Percentiles rank a stretch among this genome's conserved stretches.
phyloP scores from a whole-genome alignment of 164 flowering plant species.

The Aristolochia contorta region DNA sequence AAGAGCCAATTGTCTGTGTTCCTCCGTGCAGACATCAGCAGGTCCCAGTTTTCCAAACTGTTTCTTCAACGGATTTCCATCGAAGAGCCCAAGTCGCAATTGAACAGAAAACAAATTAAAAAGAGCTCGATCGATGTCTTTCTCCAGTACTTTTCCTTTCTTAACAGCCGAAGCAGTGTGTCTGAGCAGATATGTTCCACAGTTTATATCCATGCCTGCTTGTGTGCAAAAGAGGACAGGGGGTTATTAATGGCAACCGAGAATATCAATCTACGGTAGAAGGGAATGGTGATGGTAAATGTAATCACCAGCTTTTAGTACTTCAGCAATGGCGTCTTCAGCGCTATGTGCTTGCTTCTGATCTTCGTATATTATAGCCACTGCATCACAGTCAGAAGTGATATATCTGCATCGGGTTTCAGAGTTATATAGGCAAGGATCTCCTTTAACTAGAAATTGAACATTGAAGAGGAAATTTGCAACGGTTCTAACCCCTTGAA shows the following conservation, averaged over 20 bases:
- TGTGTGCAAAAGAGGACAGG: not conserved
- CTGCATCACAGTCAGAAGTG: constrained; percentile 96
- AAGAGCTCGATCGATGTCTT: constrained; percentile 72
- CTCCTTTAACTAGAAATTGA: not conserved
- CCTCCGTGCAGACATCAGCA: constrained; percentile 51
- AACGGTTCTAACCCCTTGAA: constrained; percentile 56
- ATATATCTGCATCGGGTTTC: constrained; percentile 49
- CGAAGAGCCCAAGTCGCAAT: constrained; percentile 72
- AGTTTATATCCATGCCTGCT: constrained; percentile 80
- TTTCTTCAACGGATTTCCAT: constrained; percentile 58
- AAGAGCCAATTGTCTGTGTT: constrained; percentile 64
- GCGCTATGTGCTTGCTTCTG: constrained; percentile 48
- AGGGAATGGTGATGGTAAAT: not conserved
- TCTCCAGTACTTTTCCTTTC: constrained; percentile 58
- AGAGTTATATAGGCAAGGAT: not conserved
- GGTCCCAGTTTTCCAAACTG: constrained; percentile 54
- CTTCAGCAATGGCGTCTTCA: constrained; percentile 81
- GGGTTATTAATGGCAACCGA: not conserved
- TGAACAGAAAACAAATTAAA: constrained; percentile 66
- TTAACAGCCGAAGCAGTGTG: constrained; percentile 52
- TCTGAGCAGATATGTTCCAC: constrained; percentile 68
- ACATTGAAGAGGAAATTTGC: not conserved
- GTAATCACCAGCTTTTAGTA: constrained; percentile 68
- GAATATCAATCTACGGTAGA: too few species aligned
- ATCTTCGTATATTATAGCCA: constrained; percentile 68